Conservation (phyloP, 192 early-diverging fungal species). For the Bifiguratus adelaidae region DNA sequence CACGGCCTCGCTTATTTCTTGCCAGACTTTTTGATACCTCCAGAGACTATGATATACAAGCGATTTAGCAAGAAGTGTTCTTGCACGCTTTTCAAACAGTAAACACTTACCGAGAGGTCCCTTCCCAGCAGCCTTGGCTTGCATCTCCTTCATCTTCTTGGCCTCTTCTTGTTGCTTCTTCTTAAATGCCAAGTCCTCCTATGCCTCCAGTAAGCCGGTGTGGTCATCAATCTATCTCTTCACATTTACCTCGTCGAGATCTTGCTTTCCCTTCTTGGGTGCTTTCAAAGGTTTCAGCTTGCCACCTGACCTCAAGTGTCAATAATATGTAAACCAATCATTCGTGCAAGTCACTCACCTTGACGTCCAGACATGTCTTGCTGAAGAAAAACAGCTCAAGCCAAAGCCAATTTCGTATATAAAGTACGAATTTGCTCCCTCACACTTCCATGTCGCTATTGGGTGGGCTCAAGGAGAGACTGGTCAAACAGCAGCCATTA, state of each 20-base stretch:
- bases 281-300: slow-evolving; percentile 85
- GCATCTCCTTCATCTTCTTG: slow-evolving; percentile 66
- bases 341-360: slow-evolving; percentile 13
- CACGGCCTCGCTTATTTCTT: slow-evolving; percentile 68
- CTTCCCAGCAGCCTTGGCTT: slow-evolving; percentile 52
- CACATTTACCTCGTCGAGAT: slow-evolving; percentile 45
- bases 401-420: no score
- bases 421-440: no score
- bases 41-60: slow-evolving; percentile 23
- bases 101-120: slow-evolving; percentile 43
- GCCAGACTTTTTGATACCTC: slow-evolving; percentile 69
- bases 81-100: background rate
- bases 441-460: no score
- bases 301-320: slow-evolving; percentile 43
- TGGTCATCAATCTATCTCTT: background rate
- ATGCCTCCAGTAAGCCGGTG: background rate
- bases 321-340: background rate
- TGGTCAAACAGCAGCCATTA: no score
- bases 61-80: background rate
- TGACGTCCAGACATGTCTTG: slow-evolving; percentile 44
- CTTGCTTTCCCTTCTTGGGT: slow-evolving; percentile 54
- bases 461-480: no score
- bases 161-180: slow-evolving; percentile 69
- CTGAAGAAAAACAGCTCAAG: no score
- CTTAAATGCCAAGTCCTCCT: slow-evolving; percentile 68